phyloP scores from a whole-genome alignment of 768 basidiomycete species.

The Collybiopsis luxurians region DNA sequence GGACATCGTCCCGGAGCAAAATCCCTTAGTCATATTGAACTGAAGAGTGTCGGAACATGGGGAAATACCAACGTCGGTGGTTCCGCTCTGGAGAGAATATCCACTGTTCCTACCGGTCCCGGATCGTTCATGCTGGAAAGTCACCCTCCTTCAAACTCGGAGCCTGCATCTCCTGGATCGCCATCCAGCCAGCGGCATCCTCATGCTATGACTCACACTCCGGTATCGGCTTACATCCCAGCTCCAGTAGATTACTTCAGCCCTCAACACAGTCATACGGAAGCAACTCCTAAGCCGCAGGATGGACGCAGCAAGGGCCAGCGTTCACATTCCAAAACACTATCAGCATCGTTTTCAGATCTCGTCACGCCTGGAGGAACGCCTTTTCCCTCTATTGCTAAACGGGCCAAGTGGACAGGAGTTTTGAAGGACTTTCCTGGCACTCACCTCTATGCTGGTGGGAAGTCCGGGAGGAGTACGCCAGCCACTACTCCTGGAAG shows the following conservation, averaged over 20 bases:
- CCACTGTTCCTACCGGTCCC: background rate
- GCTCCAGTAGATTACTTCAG: slow-evolving; percentile 1
- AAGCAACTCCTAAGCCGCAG: background rate
- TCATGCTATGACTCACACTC: background rate
- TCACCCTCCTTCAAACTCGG: background rate
- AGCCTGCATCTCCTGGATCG: background rate
- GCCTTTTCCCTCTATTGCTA: background rate
- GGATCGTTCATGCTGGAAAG: background rate
- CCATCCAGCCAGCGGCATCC: background rate
- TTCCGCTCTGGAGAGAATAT: background rate
- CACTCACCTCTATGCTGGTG: slow-evolving; percentile 23
- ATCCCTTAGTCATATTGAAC: background rate
- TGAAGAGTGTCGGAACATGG: background rate
- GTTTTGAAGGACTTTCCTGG: slow-evolving; percentile 30
- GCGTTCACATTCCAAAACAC: background rate
- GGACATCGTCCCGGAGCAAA: slow-evolving; percentile 3
- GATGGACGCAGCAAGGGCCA: background rate
- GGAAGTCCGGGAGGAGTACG: slow-evolving; percentile 17
- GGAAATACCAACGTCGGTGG: background rate
- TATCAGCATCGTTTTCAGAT: background rate
- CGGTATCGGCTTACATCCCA: slow-evolving; percentile 2
- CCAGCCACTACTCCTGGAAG: slow-evolving; percentile 24
- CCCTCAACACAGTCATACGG: background rate
- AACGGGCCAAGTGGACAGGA: slow-evolving; percentile 14
- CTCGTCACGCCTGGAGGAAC: background rate